phyloP scores from a whole-genome alignment of 2,329 filamentous ascomycete genomes.

The Apiospora koreana region DNA sequence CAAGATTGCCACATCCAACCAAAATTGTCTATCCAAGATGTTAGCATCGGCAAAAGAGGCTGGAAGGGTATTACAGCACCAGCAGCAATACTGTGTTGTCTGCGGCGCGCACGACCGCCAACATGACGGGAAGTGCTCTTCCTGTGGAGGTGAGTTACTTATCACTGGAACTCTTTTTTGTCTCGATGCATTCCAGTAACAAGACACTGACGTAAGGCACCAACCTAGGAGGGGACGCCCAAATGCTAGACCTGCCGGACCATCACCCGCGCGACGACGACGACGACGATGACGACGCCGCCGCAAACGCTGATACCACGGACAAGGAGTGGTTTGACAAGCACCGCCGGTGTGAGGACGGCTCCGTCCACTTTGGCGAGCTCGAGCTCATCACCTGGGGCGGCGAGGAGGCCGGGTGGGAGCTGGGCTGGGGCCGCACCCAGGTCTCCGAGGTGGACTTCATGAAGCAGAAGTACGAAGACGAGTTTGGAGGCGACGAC shows the following conservation, averaged over 20 bases:
- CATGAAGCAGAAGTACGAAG: conserved; percentile 12
- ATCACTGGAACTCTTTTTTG: too few relatives aligned
- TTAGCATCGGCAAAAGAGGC: not conserved
- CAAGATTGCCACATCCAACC: not conserved
- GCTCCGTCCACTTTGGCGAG: conserved; percentile 14
- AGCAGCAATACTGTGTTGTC: not conserved
- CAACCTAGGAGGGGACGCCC: not conserved
- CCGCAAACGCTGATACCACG: not conserved
- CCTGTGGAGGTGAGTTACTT: not conserved
- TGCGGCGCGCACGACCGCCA: not conserved
- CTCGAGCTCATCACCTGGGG: conserved; percentile 17
- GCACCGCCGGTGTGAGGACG: conserved; percentile 11
- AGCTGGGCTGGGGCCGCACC: conserved; percentile 11
- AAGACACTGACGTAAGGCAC: too few relatives aligned
- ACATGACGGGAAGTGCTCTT: not conserved
- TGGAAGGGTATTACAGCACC: not conserved
- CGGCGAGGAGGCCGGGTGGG: not conserved
- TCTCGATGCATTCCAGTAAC: too few relatives aligned
- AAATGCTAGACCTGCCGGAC: not conserved
- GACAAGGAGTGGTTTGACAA: conserved; percentile 10
- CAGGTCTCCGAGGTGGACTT: conserved; percentile 7
- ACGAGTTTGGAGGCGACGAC: conserved; percentile 10
- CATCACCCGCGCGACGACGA: too few relatives aligned
- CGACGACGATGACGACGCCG: not conserved
- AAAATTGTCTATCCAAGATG: not conserved